Conservation (phyloP, 768 basidiomycete genomes). For the Auricularia sp. region DNA sequence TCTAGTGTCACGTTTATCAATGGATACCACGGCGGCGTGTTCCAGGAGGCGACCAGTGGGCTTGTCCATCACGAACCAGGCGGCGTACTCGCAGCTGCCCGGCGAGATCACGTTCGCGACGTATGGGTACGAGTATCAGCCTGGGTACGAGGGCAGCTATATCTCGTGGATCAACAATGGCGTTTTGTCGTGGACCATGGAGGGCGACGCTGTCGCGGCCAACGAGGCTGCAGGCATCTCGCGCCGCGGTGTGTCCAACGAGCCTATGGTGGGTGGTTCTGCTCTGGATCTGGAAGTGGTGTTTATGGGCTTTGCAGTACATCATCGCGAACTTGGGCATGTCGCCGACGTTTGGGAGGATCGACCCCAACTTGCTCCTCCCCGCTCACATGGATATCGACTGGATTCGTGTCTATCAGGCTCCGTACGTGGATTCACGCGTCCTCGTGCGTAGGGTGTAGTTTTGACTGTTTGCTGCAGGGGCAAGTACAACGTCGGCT, state of each 20-base stretch:
- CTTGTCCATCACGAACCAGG: constrained; percentile 57
- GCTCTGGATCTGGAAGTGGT: constrained; percentile 29
- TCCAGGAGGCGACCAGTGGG: constrained; percentile 79
- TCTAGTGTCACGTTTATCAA: constrained; percentile 43
- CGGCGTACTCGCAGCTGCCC: constrained; percentile 51
- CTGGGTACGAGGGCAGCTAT: constrained; percentile 63
- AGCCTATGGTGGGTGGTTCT: constrained; percentile 63
- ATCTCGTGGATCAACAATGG: constrained; percentile 68
- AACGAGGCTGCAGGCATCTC: constrained; percentile 49
- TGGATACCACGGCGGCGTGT: constrained; percentile 61
- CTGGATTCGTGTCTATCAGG: constrained; percentile 88
- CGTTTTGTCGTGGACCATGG: constrained; percentile 59
- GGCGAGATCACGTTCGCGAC: constrained; percentile 42
- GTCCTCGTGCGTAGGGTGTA: neutral
- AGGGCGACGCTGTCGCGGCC: constrained; percentile 49
- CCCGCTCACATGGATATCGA: constrained; percentile 73
- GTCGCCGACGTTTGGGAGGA: constrained; percentile 65
- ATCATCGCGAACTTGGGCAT: constrained; percentile 80
- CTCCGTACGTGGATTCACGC: constrained; percentile 11
- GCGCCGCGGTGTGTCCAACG: constrained; percentile 58
- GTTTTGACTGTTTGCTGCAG: constrained; percentile 12
- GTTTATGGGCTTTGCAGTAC: constrained; percentile 37
- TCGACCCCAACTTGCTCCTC: constrained; percentile 58
- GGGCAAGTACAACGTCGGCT: constrained; percentile 65
- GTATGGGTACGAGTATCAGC: constrained; percentile 76